phyloP scores from a whole-genome alignment of 257 asterid species.

The Penstemon davidsonii region DNA sequence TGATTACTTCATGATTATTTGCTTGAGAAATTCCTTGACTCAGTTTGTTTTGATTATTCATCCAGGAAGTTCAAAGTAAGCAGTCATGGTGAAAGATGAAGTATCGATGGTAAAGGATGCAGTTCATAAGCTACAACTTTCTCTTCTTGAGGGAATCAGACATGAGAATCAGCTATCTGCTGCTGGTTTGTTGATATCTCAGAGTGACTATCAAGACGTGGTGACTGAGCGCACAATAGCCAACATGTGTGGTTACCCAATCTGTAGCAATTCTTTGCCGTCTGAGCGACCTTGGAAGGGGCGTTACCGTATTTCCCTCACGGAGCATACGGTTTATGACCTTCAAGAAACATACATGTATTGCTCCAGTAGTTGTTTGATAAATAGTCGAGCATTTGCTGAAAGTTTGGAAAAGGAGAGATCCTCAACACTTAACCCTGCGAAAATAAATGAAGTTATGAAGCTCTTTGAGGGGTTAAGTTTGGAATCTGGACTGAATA shows the following conservation, averaged over 20 bases:
- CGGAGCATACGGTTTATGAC: slow-evolving; percentile 90
- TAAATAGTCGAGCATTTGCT: slow-evolving; percentile 66
- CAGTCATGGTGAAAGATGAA: slow-evolving; percentile 51
- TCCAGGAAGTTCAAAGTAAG: slow-evolving; percentile 22
- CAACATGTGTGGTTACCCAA: slow-evolving; percentile 79
- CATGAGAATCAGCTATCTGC: slow-evolving; percentile 58
- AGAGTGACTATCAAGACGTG: slow-evolving; percentile 70
- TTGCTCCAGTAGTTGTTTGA: slow-evolving; percentile 77
- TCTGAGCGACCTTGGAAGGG: slow-evolving; percentile 72
- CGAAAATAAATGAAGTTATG: slow-evolving; percentile 56
- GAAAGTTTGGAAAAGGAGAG: slow-evolving; percentile 72
- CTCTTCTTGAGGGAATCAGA: slow-evolving; percentile 77
- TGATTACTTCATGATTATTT: neutral
- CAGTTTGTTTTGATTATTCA: slow-evolving; percentile 3
- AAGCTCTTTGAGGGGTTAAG: slow-evolving; percentile 48
- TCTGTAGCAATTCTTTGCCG: slow-evolving; percentile 63
- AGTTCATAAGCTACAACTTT: slow-evolving; percentile 70
- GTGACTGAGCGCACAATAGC: slow-evolving; percentile 82
- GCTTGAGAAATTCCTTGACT: neutral
- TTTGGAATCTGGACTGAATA: slow-evolving; percentile 42
- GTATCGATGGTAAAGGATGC: slow-evolving; percentile 58
- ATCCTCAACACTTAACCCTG: slow-evolving; percentile 47
- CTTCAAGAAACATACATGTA: slow-evolving; percentile 85
- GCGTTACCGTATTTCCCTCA: slow-evolving; percentile 71
- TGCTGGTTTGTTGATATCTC: slow-evolving; percentile 70